A percentile compares a stretch with the other conserved stretches of the same genome.
These are phyloP conservation scores for Choiromyces venosus DNA, from an alignment of 495 filamentous ascomycete genomes.

Conservation along the genomic window DNA sequence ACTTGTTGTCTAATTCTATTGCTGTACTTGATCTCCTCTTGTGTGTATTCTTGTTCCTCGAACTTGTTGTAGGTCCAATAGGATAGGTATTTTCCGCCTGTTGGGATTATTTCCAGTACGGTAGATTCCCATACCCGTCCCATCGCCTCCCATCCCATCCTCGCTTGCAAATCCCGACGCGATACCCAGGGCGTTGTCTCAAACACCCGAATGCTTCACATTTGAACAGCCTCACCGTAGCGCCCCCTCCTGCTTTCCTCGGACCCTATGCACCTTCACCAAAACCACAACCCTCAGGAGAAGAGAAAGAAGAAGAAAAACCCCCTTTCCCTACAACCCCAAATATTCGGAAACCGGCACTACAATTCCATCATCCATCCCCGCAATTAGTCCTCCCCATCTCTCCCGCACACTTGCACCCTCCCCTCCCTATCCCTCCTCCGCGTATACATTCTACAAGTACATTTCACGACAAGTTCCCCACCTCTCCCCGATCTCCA, in stretches of 20 bases:
- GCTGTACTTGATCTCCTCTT: neutral
- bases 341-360: neutral
- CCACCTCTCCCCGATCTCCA: neutral
- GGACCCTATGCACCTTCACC: neutral
- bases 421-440: too few species aligned
- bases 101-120: neutral
- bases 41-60: neutral
- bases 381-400: neutral
- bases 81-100: neutral
- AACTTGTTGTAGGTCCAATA: too few species aligned
- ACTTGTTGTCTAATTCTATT: neutral
- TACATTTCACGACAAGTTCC: neutral
- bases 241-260: neutral
- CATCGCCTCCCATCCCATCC: too few species aligned
- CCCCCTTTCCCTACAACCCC: neutral
- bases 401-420: too few species aligned
- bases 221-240: neutral
- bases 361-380: neutral
- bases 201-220: slow-evolving; percentile 2
- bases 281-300: neutral
- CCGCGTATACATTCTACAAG: neutral
- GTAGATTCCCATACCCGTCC: neutral
- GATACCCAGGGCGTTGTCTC: neutral
- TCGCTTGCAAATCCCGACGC: neutral
- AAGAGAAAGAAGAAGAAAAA: neutral